Evolutionary conservation across 2,329 filamentous ascomycete species (phyloP).

Genomic region (Aureobasidium sp.): DNA sequence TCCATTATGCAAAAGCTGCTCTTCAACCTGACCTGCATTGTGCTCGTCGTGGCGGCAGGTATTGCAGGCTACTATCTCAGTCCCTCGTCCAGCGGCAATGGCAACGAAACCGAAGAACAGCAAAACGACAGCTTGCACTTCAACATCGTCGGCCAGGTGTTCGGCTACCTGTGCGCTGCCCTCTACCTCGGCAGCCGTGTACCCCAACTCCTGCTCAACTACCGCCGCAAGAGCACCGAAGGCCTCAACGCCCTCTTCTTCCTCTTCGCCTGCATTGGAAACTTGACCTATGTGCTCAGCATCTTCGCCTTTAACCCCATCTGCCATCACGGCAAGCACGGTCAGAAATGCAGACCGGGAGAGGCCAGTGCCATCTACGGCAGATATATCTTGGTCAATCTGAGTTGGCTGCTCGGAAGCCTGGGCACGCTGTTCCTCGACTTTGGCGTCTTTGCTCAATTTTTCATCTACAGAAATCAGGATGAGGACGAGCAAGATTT

Average conservation of each 20-base stretch:
- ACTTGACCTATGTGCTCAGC: conserved; percentile 83
- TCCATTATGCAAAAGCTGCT: conserved; percentile 44
- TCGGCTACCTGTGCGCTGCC: conserved; percentile 83
- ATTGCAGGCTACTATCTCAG: conserved; percentile 79
- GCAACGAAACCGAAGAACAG: conserved; percentile 25
- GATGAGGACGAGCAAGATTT: conserved; percentile 26
- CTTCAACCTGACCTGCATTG: conserved; percentile 67
- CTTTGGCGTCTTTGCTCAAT: conserved; percentile 79
- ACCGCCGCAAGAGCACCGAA: conserved; percentile 83
- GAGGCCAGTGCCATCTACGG: conserved; percentile 63
- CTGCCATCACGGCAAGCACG: conserved; percentile 40
- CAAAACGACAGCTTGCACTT: conserved; percentile 52
- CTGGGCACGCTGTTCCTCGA: conserved; percentile 81
- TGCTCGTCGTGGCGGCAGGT: conserved; percentile 78
- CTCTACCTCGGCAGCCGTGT: conserved; percentile 85
- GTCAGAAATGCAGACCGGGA: conserved; percentile 50
- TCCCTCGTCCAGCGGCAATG: conserved; percentile 29
- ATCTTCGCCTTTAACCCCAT: conserved; percentile 83
- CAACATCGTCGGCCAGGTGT: conserved; percentile 74
- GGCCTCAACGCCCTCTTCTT: conserved; percentile 93
- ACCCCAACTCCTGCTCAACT: conserved; percentile 87
- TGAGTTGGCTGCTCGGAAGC: conserved; percentile 85
- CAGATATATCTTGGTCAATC: conserved; percentile 78
- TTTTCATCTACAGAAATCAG: conserved; percentile 67
- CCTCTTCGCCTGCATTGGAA: conserved; percentile 90